These are phyloP conservation scores for Hamamelis virginiana DNA, from an alignment of 164 flowering plant genomes.

Conservation along the genomic window DNA sequence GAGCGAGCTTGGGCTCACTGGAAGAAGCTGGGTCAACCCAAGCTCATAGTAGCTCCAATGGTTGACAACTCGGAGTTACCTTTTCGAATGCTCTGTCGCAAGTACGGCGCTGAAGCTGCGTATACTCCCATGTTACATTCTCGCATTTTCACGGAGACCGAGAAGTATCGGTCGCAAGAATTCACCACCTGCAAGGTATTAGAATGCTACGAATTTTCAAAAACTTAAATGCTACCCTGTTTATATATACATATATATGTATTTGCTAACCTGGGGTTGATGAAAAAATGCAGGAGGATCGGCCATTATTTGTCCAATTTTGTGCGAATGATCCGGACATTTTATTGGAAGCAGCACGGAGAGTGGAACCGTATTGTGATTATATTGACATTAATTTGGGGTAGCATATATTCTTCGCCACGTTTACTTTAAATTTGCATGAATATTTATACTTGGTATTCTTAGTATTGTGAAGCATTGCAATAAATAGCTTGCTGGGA, in stretches of 20 bases:
- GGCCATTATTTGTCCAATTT: conserved; percentile 95
- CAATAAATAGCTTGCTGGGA: no score
- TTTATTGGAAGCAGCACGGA: conserved; percentile 70
- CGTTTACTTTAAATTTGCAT: neutral
- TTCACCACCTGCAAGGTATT: conserved; percentile 86
- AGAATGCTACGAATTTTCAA: neutral
- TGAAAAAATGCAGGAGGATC: conserved; percentile 71
- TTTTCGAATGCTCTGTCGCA: conserved; percentile 86
- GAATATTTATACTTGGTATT: neutral
- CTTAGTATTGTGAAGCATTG: no score
- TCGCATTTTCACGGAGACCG: conserved; percentile 72
- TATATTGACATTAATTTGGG: conserved; percentile 97
- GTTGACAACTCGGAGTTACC: conserved; percentile 97
- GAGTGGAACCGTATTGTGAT: conserved; percentile 80
- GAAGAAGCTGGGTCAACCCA: conserved; percentile 75
- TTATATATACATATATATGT: neutral
- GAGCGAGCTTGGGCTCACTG: conserved; percentile 96
- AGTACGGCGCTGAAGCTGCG: conserved; percentile 90
- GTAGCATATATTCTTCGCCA: conserved; percentile 32
- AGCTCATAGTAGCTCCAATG: conserved; percentile 92
- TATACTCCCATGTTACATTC: conserved; percentile 98
- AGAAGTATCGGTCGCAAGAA: conserved; percentile 67
- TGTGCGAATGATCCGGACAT: conserved; percentile 94
- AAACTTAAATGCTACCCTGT: neutral
- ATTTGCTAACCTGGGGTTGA: neutral